Base-by-base conservation (phyloP, 2,329 filamentous ascomycete genomes). In the Xylariaceae sp. region DNA sequence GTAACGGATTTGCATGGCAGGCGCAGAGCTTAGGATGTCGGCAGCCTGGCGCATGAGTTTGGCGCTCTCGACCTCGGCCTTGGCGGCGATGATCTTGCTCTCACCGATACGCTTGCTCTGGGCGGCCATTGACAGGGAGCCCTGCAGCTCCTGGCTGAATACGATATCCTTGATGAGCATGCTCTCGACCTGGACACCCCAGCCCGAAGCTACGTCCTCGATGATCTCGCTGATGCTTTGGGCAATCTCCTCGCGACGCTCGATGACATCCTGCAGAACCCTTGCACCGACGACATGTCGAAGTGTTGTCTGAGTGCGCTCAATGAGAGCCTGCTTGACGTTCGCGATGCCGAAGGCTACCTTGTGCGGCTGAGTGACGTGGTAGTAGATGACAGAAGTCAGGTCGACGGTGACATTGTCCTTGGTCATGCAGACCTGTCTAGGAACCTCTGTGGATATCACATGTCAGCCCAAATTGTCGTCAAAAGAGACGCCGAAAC, bases 101-200 rank as follows among this genome's bases (percentile, higher is more conserved):
- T 99, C 94, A 76, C 94, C 94, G 53, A 96, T 96, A 64, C 94
- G 87, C 87, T 97, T 97, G 78, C 87, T 90, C 80, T 99, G 94
- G 3, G 94, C 94, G 37, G 94, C 94, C 94, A 99, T 97, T 69
- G 89, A 95, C 47, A 99, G 83, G 16, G 89, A 94, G 68, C 97
- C 92, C 74, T 99, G 94, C 42, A 99, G 80, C 63, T 97, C 94
- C 68, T 90, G 85, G 74, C 85, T 91, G 83, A 99, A 99, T 70
- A 97, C 88, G 69, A 99, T 95, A 73, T 99, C 94, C 77, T 99
- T 97, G 81, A 99, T 92, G 63, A 99, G 85, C 92, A 99, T 99
- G 68, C 87, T 92, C 79, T 97, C 94, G 54, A 97, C 94, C 68
- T 89, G 85, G 7, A 96, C 92, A 74, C 94, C 94, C 94, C 94